Conservation (phyloP, 23 red algal species). For the Cyanidiococcus yangmingshanensis region DNA sequence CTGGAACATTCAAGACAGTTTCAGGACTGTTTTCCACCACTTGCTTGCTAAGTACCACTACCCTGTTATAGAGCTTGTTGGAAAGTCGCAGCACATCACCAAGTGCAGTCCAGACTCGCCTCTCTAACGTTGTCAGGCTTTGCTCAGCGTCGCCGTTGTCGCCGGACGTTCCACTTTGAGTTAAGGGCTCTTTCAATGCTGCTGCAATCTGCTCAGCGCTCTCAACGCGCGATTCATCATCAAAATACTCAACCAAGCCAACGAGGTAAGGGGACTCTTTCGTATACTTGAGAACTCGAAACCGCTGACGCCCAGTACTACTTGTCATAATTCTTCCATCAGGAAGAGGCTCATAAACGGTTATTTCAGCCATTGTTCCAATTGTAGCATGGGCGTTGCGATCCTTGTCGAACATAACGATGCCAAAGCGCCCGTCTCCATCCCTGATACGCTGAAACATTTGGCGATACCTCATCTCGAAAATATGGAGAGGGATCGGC, state of each 20-base stretch:
- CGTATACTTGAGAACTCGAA: constrained; percentile 41
- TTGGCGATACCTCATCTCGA: constrained; percentile 78
- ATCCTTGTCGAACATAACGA: constrained; percentile 68
- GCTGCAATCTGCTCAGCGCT: background rate
- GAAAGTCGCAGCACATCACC: constrained; percentile 74
- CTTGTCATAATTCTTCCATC: constrained; percentile 78
- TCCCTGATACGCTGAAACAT: constrained; percentile 70
- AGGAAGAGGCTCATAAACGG: constrained; percentile 49
- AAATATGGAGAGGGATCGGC: constrained; percentile 78
- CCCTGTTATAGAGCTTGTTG: constrained; percentile 84
- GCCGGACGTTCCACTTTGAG: background rate
- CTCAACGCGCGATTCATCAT: constrained; percentile 29
- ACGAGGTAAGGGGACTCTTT: constrained; percentile 9
- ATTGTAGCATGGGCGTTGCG: constrained; percentile 31
- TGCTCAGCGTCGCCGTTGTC: background rate
- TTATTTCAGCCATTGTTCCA: constrained; percentile 69
- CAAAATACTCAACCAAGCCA: constrained; percentile 39
- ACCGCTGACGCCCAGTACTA: constrained; percentile 53
- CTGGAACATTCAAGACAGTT: background rate
- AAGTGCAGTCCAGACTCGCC: constrained; percentile 44
- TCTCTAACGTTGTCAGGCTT: constrained; percentile 16
- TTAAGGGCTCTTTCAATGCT: background rate
- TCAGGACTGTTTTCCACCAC: constrained; percentile 40
- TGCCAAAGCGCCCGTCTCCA: constrained; percentile 59
- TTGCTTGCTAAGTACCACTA: constrained; percentile 37